These are phyloP conservation scores for Spergularia bocconei DNA, from an alignment of 148 eudicot species.

Conservation along the genomic window DNA sequence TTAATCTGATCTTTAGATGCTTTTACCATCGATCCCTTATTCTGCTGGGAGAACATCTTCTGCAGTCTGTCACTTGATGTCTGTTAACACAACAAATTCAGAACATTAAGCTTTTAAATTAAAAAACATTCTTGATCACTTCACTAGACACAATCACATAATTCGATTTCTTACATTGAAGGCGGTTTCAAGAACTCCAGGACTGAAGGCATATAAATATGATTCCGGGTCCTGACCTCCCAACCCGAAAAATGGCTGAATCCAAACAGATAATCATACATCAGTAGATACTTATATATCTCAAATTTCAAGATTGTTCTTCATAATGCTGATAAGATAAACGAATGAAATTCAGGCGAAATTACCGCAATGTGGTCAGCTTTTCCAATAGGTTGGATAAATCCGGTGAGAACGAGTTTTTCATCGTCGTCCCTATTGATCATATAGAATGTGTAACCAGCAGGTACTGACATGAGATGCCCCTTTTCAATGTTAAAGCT, in stretches of 20 bases:
- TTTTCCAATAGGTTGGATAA: slow-evolving; percentile 45
- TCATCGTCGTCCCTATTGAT: slow-evolving; percentile 52
- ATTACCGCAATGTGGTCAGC: slow-evolving; percentile 55
- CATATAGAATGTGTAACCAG: slow-evolving; percentile 56
- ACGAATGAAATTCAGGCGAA: not conserved
- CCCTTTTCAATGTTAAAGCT: slow-evolving; percentile 60
- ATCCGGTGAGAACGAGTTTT: slow-evolving; percentile 45
- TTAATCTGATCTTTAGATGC: slow-evolving; percentile 69
- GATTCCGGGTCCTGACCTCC: slow-evolving; percentile 67
- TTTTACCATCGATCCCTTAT: slow-evolving; percentile 42
- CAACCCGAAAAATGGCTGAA: slow-evolving; percentile 52
- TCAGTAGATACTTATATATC: no score
- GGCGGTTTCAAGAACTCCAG: slow-evolving; percentile 61
- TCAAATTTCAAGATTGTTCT: no score
- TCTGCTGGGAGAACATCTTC: slow-evolving; percentile 43
- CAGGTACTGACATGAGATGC: slow-evolving; percentile 53
- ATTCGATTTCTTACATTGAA: slow-evolving; percentile 42
- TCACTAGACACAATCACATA: not conserved
- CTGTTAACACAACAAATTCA: slow-evolving; percentile 9
- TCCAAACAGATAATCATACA: not conserved
- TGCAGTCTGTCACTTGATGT: slow-evolving; percentile 40
- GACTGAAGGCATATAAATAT: slow-evolving; percentile 48
- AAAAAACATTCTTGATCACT: not conserved
- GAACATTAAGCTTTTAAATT: not conserved
- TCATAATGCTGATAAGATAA: not conserved